Evolutionary conservation across 1,284 basidiomycete species (phyloP), one percentile per base, ranked within the genome.

Genomic region (Crepidotus sp.): DNA sequence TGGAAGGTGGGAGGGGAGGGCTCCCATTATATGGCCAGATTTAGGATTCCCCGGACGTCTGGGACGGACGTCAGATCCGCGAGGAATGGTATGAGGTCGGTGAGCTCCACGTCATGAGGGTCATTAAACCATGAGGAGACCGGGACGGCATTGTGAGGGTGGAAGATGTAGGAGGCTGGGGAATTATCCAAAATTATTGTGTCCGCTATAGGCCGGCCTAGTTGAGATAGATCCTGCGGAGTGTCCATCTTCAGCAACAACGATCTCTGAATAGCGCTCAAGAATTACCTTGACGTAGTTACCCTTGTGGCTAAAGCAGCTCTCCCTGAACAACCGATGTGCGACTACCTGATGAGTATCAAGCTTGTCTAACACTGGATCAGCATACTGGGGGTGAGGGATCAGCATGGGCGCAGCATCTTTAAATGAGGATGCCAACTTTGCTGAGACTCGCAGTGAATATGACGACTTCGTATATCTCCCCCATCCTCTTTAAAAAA

Each of bases 101-200:
- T 95, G 53, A 98, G 71, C 65, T 98, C 95, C 29, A 94, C 96
- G 63, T 98, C 95, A 58, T 96, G 93, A 9, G 92, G 92, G 64
- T 93, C 90, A 64, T 98, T 98, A 72, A 98, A 98, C 96, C 95
- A 98, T 46, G 91, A 95, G 37, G 94, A 97, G 44, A 99, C 93
- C 5, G 95, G 95, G 6, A 98, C 95, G 30, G 96, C 96, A 60
- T 98, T 98, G 68, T 97, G 95, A 13, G 93, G 92, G 61, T 99
- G 95, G 76, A 99, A 99, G 55, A 98, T 96, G 67, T 98, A 99
- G 8, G 91, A 96, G 10, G 96, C 95, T 8, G 95, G 95, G 27
- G 93, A 97, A 66, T 98, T 99, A 69, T 98, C 95, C 54, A 99
- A 80, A 66, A 98, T 98, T 59, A 98, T 98, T 51, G 86, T 90